These are phyloP conservation scores for Talaromyces sp. DNA, from an alignment of 2,329 filamentous ascomycete species.

Conservation along the genomic window DNA sequence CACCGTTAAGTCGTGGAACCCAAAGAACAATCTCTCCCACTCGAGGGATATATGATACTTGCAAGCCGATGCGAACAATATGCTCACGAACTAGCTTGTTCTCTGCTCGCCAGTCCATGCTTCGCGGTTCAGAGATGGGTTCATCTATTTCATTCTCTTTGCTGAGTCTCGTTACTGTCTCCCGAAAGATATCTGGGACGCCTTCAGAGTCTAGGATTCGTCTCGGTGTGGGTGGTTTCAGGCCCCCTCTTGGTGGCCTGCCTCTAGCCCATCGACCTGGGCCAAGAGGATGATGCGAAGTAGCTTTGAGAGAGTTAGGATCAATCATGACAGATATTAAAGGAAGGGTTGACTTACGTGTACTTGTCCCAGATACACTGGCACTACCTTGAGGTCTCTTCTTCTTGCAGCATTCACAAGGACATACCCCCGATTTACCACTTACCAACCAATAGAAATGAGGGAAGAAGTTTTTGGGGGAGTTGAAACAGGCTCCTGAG, in stretches of 20 bases:
- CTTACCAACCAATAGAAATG: conserved; percentile 56
- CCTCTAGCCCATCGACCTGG: conserved; percentile 6
- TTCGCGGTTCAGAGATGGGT: conserved; percentile 45
- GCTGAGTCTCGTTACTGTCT: conserved; percentile 46
- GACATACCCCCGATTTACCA: conserved; percentile 41
- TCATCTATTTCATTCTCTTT: conserved; percentile 39
- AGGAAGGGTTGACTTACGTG: background rate
- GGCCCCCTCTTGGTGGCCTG: background rate
- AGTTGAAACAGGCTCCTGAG: conserved; percentile 47
- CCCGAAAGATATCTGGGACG: conserved; percentile 50
- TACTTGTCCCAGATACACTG: background rate
- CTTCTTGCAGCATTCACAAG: conserved; percentile 46
- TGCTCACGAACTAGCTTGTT: conserved; percentile 38
- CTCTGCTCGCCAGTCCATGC: conserved; percentile 54
- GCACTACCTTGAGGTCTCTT: conserved; percentile 9
- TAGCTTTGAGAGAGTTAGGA: background rate
- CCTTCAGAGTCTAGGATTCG: conserved; percentile 37
- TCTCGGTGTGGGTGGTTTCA: background rate
- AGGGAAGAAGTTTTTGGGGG: conserved; percentile 49
- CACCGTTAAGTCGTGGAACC: conserved; percentile 28
- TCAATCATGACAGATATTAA: background rate
- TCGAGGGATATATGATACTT: conserved; percentile 51
- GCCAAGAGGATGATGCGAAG: background rate
- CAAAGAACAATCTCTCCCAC: conserved; percentile 55
- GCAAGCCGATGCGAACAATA: conserved; percentile 39